Evolutionary conservation across 768 basidiomycete species (phyloP).

Genomic region (Suillus brevipes): DNA sequence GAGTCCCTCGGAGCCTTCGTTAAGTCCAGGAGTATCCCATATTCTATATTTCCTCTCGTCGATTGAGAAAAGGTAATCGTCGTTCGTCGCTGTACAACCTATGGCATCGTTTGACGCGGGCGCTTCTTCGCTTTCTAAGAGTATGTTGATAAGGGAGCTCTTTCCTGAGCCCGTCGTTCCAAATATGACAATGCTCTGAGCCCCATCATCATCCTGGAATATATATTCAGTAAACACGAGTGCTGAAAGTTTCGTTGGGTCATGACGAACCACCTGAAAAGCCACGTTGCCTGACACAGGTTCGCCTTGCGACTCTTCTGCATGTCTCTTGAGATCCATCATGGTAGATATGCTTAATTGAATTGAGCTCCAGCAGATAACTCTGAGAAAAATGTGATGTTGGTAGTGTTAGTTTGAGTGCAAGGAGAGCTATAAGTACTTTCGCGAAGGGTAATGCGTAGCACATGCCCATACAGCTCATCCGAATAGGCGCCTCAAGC

Average conservation of each 20-base stretch:
- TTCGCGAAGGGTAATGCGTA: background rate
- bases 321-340: background rate
- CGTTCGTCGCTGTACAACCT: conserved; percentile 28
- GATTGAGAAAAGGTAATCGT: conserved; percentile 24
- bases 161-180: background rate
- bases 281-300: background rate
- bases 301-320: background rate
- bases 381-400: background rate
- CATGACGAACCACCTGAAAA: background rate
- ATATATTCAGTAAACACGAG: background rate
- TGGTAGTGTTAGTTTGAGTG: background rate
- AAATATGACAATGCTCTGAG: background rate
- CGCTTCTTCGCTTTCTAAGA: background rate
- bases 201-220: background rate
- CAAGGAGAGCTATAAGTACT: background rate
- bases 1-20: conserved; percentile 21
- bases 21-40: conserved; percentile 31
- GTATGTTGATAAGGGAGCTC: background rate
- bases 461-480: background rate
- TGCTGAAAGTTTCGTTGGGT: background rate
- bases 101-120: conserved; percentile 23
- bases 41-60: conserved; percentile 30
- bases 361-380: background rate
- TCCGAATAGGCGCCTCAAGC: background rate
- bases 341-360: background rate